Base-by-base conservation (phyloP, 129 eudicot species). In the Artemisia annua region DNA sequence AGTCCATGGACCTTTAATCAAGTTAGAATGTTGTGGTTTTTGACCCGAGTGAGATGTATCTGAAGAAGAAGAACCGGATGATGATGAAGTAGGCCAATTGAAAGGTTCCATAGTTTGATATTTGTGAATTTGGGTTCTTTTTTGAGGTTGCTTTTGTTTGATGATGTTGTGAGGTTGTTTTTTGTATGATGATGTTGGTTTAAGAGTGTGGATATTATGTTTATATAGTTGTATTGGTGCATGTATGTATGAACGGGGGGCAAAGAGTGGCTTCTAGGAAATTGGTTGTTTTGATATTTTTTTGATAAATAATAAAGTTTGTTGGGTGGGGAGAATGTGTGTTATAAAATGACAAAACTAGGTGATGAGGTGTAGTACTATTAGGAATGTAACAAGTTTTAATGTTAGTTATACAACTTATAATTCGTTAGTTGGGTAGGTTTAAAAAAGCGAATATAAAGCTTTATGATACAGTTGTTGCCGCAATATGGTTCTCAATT, bases 1-100 rank as follows among this genome's bases (percentile, higher is more conserved):
- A 50, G 90, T 90, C 96, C 96, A 90, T 20, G 96, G 91, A 18
- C 96, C 96, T 52, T 87, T 90, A 48, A 90, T 85, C 14, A 18
- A 57, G 67, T 69, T 70, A 3, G 51, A 39, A 30, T 78, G 49
- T 20, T 79, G 75, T 12, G 58, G 70, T 7, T 79, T 68, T 15
- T 82, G 80, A 22, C 82, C 86, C 0, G 91, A 85, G 18, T 84
- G 77, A 9, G 88, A 81, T 9, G 88, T 75, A 6, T 73, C 67
- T 1, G 88, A 75, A 35, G 77, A 62, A 3, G 75, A 77, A 0
- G 96, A 73, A 3, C 63, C 70, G n/a, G 77, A 73, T 30, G 77
- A 73, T 24, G 77, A 46, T 61, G 70, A 86, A 77, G 72, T 81
- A 72, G 69, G 43, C 87, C 78, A 63, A 48, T 72, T 81, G n/a